Conservation (phyloP, 805 yeast genomes). For the Candida germanica region DNA sequence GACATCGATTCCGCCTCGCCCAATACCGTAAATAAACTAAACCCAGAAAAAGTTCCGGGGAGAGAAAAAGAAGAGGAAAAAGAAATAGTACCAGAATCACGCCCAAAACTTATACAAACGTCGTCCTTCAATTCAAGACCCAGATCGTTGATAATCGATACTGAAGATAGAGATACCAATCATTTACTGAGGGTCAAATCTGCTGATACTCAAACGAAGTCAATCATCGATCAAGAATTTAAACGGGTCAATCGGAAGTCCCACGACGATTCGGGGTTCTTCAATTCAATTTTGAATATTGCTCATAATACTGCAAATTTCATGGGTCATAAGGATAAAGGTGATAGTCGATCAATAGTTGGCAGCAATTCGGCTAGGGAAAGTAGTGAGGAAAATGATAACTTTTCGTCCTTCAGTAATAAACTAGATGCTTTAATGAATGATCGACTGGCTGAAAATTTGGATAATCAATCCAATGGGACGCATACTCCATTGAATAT, state of each 20-base stretch:
- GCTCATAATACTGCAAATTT: slow-evolving; percentile 46
- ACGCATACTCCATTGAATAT: background rate
- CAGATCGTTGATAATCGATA: background rate
- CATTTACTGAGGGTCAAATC: background rate
- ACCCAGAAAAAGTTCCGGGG: background rate
- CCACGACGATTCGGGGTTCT: slow-evolving; percentile 25
- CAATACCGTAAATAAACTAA: background rate
- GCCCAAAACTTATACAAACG: no score
- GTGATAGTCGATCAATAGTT: background rate
- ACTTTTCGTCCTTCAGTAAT: slow-evolving; percentile 13
- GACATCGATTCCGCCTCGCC: background rate
- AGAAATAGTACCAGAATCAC: no score
- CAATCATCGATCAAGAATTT: slow-evolving; percentile 7
- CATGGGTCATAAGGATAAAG: slow-evolving; percentile 9
- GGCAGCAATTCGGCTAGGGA: background rate
- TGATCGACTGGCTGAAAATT: slow-evolving; percentile 1
- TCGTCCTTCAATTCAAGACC: background rate
- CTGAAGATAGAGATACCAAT: background rate
- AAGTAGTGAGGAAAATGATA: slow-evolving; percentile 6
- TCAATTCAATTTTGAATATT: slow-evolving; percentile 43
- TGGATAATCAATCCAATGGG: background rate
- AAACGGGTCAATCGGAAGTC: slow-evolving; percentile 5
- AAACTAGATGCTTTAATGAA: slow-evolving; percentile 12
- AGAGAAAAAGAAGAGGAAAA: background rate
- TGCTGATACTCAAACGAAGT: background rate